Percentiles rank a stretch among this genome's conserved stretches.
Evolutionary conservation across 2,329 filamentous ascomycete genomes (phyloP).

Genomic region (Cladorrhinum sp.): DNA sequence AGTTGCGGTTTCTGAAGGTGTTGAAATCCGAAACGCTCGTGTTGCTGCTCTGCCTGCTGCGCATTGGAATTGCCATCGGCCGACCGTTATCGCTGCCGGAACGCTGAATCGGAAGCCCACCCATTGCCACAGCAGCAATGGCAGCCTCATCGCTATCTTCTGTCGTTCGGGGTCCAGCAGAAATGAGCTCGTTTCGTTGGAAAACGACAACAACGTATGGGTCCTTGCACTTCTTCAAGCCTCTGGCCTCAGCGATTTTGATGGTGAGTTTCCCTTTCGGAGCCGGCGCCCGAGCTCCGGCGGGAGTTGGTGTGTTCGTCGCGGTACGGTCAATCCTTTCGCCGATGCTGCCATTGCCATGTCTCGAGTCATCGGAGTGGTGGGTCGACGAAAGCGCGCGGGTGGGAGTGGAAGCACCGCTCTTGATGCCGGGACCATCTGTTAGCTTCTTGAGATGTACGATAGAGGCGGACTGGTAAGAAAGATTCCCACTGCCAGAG

Average conservation of each 20-base stretch:
- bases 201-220: slow-evolving; percentile 97
- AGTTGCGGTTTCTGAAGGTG: slow-evolving; percentile 58
- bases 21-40: slow-evolving; percentile 73
- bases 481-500: slow-evolving; percentile 38
- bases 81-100: slow-evolving; percentile 78
- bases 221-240: slow-evolving; percentile 76
- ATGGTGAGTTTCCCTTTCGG: slow-evolving; percentile 87
- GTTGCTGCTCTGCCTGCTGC: slow-evolving; percentile 93
- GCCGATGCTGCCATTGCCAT: slow-evolving; percentile 35
- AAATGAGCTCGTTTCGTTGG: slow-evolving; percentile 94
- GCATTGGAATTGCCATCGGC: slow-evolving; percentile 94
- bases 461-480: slow-evolving; percentile 59
- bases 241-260: slow-evolving; percentile 81
- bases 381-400: slow-evolving; percentile 72
- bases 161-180: slow-evolving; percentile 69
- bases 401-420: slow-evolving; percentile 85
- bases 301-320: slow-evolving; percentile 51
- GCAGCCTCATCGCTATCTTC: slow-evolving; percentile 56
- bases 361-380: slow-evolving; percentile 47
- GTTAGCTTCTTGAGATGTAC: slow-evolving; percentile 84
- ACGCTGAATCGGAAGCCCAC: slow-evolving; percentile 56
- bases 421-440: slow-evolving; percentile 77
- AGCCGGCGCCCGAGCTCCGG: slow-evolving; percentile 62
- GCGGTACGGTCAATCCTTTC: slow-evolving; percentile 47
- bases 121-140: slow-evolving; percentile 41